Evolutionary conservation across 1,284 basidiomycete species (phyloP).

Genomic region (Ustilago tritici): DNA sequence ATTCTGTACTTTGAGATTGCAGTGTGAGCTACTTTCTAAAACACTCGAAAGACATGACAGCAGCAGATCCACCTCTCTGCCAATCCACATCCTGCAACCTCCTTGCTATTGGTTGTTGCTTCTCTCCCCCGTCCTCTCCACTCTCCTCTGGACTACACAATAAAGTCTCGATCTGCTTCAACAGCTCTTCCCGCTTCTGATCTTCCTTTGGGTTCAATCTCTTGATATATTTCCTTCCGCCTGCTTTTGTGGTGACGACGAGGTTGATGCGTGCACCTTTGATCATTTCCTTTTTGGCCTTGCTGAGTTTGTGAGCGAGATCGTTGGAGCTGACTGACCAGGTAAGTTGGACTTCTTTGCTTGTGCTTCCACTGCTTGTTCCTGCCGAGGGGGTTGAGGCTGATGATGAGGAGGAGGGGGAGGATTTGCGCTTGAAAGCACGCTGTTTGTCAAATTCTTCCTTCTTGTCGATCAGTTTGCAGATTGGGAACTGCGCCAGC

Average conservation of each 20-base stretch:
- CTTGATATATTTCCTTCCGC: constrained; percentile 32
- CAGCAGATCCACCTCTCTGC: constrained; percentile 38
- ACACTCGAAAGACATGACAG: constrained; percentile 41
- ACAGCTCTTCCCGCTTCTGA: constrained; percentile 6
- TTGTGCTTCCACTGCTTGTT: neutral
- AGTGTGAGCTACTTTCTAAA: constrained; percentile 15
- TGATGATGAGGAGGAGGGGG: neutral
- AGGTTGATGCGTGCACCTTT: constrained; percentile 43
- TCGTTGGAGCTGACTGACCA: constrained; percentile 61
- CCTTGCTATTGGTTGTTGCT: constrained; percentile 21
- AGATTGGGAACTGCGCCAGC: constrained; percentile 63
- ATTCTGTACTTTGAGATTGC: neutral
- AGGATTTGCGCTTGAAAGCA: constrained; percentile 34
- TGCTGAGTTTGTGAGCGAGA: constrained; percentile 55
- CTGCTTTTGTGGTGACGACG: constrained; percentile 37
- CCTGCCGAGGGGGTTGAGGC: neutral
- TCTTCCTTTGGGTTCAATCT: constrained; percentile 35
- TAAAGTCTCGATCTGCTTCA: constrained; percentile 23
- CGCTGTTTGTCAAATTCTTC: constrained; percentile 63
- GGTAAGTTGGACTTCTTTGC: constrained; percentile 59
- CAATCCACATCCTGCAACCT: constrained; percentile 39
- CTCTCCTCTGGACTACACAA: constrained; percentile 12
- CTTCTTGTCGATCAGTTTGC: constrained; percentile 71
- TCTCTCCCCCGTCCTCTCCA: neutral
- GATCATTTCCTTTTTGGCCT: constrained; percentile 51